Base-by-base conservation (phyloP, 2,329 filamentous ascomycete species). In the Sporothrix phasma region DNA sequence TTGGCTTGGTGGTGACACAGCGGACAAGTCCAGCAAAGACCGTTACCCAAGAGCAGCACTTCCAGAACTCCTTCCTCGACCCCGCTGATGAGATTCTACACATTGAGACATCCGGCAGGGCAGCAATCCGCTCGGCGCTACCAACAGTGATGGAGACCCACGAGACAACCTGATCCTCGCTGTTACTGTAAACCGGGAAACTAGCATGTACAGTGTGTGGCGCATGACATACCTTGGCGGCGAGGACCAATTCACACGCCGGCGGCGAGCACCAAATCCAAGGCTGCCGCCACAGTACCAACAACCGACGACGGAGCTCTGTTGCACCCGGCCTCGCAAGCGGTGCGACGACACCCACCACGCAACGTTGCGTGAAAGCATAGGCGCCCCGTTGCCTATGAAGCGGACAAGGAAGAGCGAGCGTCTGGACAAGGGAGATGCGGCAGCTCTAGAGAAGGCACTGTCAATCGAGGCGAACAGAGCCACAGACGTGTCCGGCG, bases 141-240 rank as follows among this genome's bases (percentile, higher is more conserved):
- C 78, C 78, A 59, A 72, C 72, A 63, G 69, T 68, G 64, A 72
- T 69, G 24, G 7, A 69, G 69, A 71, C 69, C 22, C 76, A 76
- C 54, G 37, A 2, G 76, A 78, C 62, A 76, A 80, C 19, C 76
- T 97, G 29, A 82, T 89, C 11, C 77, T 97, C 64, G 87, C 90
- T 11, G 83, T 97, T 60, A 97, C 93, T 0, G 80, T 88, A 67
- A 96, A 97, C 71, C 79, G 85, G 63, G 87, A 90, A 68, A 85
- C 85, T 3, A 88, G 85, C 69, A 82, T 86, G 70, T 92, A 95
- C 72, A 94, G 87, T 2, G 80, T 97, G 53, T 97, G 93, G 93
- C 87, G 86, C 65, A 82, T 92, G 61, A 83, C 85, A 51, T 96
- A 96, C 72, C 79, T 92, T 62, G 82, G 88, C 34, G 86, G 88